Evolutionary conservation across 129 eudicot genomes (phyloP).

Genomic region (Dittrichia graveolens): DNA sequence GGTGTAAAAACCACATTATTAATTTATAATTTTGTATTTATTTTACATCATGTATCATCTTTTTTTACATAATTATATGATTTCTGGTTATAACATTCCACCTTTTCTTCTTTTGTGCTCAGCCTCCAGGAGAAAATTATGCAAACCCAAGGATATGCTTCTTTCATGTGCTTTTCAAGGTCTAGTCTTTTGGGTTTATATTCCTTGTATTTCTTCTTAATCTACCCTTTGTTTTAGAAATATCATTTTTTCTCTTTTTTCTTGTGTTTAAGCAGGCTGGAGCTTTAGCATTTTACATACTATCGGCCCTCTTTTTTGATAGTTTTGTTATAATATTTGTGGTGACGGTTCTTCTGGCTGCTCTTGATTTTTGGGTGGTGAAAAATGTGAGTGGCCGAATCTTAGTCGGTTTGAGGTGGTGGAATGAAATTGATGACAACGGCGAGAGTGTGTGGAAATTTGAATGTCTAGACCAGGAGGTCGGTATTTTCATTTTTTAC

Average conservation of each 20-base stretch:
- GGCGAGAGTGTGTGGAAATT: constrained; percentile 97
- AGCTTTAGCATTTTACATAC: constrained; percentile 95
- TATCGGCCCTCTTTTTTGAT: constrained; percentile 80
- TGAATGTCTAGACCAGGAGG: constrained; percentile 99
- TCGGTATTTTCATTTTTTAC: constrained; percentile 29
- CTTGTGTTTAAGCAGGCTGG: constrained; percentile 60
- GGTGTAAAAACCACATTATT: background rate
- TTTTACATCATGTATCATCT: constrained; percentile 9
- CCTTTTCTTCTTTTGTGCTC: constrained; percentile 33
- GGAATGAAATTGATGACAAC: constrained; percentile 96
- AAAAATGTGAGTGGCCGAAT: constrained; percentile 99
- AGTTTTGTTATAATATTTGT: constrained; percentile 93
- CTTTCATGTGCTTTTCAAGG: constrained; percentile 98
- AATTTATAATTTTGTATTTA: no score
- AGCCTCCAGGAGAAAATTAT: constrained; percentile 81
- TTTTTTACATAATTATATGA: background rate
- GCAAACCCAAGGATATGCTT: constrained; percentile 92
- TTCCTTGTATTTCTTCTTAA: background rate
- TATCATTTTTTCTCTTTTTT: background rate
- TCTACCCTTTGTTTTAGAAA: background rate
- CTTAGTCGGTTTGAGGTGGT: constrained; percentile 97
- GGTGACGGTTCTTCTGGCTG: constrained; percentile 88
- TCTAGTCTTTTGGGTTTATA: constrained; percentile 29
- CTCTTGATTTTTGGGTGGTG: constrained; percentile 99
- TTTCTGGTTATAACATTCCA: background rate